phyloP scores from a whole-genome alignment of 768 basidiomycete genomes.

The Lyophyllum atratum region DNA sequence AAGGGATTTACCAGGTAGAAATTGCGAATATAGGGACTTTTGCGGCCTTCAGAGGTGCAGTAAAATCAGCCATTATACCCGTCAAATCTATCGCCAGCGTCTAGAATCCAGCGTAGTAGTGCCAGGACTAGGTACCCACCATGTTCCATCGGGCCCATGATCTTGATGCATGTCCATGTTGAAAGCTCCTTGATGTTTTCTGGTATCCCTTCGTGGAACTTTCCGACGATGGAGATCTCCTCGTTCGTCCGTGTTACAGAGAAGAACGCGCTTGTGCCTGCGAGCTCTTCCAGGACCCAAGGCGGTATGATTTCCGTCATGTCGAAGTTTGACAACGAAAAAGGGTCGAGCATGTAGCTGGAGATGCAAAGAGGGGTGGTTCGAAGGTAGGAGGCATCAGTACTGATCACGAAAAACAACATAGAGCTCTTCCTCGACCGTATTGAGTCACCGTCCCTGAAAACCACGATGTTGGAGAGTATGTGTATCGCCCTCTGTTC shows the following conservation, averaged over 20 bases:
- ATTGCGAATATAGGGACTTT: conserved; percentile 58
- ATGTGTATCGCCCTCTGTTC: too few species aligned
- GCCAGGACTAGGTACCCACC: conserved; percentile 32
- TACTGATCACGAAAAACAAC: neutral
- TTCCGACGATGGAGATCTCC: conserved; percentile 62
- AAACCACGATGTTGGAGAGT: too few species aligned
- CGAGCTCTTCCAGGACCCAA: conserved; percentile 32
- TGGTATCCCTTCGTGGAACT: conserved; percentile 38
- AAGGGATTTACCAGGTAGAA: conserved; percentile 56
- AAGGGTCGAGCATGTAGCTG: conserved; percentile 44
- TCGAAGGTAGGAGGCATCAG: conserved; percentile 45
- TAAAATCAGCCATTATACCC: conserved; percentile 56
- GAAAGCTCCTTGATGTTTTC: conserved; percentile 36
- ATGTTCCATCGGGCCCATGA: conserved; percentile 69
- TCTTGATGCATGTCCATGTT: conserved; percentile 61
- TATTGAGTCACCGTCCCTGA: too few species aligned
- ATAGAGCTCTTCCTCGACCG: too few species aligned
- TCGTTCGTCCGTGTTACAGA: conserved; percentile 62
- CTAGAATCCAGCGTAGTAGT: neutral
- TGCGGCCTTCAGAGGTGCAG: conserved; percentile 52
- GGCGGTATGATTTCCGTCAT: conserved; percentile 36
- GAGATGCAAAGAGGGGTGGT: conserved; percentile 50
- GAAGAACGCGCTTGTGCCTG: conserved; percentile 36
- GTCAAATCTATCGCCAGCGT: conserved; percentile 43
- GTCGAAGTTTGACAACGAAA: conserved; percentile 45